Percentiles rank a stretch among this genome's conserved stretches.
Conservation (phyloP, 2,329 filamentous ascomycete species). For the Colletotrichum coccodes region DNA sequence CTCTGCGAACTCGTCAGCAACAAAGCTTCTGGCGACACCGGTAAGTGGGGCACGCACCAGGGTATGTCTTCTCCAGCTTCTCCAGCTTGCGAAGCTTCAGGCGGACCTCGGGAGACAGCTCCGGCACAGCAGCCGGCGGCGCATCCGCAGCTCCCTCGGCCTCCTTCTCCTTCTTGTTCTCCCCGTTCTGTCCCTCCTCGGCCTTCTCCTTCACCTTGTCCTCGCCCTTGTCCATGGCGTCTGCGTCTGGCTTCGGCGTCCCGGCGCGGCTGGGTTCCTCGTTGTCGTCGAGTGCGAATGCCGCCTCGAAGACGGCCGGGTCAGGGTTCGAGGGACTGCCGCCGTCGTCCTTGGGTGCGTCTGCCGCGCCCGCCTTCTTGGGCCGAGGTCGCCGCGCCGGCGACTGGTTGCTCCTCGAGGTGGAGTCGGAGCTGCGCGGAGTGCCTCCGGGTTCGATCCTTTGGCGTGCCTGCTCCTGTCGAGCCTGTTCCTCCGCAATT, state of each 20-base stretch:
- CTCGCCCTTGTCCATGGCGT: constrained; percentile 43
- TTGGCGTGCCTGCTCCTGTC: constrained; percentile 63
- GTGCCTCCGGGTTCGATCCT: constrained; percentile 20
- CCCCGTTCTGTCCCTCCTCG: constrained; percentile 35
- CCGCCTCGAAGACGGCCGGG: constrained; percentile 86
- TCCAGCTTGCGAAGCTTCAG: constrained; percentile 86
- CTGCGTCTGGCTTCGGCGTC: constrained; percentile 62
- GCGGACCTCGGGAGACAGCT: constrained; percentile 79
- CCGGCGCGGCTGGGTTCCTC: constrained; percentile 72
- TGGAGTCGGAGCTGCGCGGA: constrained; percentile 48
- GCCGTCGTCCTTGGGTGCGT: constrained; percentile 44
- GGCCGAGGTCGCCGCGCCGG: constrained; percentile 43
- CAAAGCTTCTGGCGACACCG: no score
- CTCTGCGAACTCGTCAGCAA: constrained; percentile 60
- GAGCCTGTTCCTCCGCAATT: constrained; percentile 91
- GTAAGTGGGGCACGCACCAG: constrained; percentile 64
- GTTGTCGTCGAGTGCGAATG: constrained; percentile 88
- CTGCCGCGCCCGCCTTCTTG: constrained; percentile 46
- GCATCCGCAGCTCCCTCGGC: constrained; percentile 36
- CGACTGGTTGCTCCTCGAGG: constrained; percentile 25
- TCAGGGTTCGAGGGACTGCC: constrained; percentile 71
- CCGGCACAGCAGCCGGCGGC: constrained; percentile 45
- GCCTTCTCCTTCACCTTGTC: constrained; percentile 35
- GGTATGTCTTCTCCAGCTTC: constrained; percentile 87
- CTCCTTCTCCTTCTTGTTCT: constrained; percentile 37